Evolutionary conservation across 345 rosid genomes (phyloP).

Genomic region (Triadica sebifera): DNA sequence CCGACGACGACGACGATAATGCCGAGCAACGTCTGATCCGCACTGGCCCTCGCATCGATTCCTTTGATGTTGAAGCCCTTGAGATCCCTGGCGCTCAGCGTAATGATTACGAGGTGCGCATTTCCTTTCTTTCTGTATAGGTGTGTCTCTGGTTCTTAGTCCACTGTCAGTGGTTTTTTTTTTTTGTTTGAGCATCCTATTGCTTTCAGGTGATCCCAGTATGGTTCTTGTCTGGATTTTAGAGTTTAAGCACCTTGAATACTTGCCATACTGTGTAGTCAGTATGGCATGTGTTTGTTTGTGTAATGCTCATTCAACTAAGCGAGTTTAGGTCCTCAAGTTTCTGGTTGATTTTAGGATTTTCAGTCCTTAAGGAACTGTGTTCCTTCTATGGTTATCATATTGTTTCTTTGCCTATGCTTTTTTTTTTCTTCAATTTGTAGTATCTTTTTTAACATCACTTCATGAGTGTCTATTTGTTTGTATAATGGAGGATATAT

Average conservation of each 20-base stretch:
- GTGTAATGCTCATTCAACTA: neutral
- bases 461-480: neutral
- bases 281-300: neutral
- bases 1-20: slow-evolving; percentile 71
- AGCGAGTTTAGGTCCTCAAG: neutral
- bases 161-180: neutral
- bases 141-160: neutral
- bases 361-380: neutral
- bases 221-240: neutral
- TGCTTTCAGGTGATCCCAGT: neutral
- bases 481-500: neutral
- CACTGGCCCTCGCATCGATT: slow-evolving; percentile 80
- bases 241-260: neutral
- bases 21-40: slow-evolving; percentile 79
- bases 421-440: neutral
- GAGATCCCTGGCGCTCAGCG: slow-evolving; percentile 84
- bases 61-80: slow-evolving; percentile 95
- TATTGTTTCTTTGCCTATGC: neutral
- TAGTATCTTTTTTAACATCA: neutral
- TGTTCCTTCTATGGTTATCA: neutral
- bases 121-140: neutral
- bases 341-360: neutral
- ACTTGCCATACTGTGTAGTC: neutral
- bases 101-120: slow-evolving; percentile 64
- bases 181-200: neutral